phyloP scores from a whole-genome alignment of 768 basidiomycete genomes.

The Rhodosporidiobolus sp. region DNA sequence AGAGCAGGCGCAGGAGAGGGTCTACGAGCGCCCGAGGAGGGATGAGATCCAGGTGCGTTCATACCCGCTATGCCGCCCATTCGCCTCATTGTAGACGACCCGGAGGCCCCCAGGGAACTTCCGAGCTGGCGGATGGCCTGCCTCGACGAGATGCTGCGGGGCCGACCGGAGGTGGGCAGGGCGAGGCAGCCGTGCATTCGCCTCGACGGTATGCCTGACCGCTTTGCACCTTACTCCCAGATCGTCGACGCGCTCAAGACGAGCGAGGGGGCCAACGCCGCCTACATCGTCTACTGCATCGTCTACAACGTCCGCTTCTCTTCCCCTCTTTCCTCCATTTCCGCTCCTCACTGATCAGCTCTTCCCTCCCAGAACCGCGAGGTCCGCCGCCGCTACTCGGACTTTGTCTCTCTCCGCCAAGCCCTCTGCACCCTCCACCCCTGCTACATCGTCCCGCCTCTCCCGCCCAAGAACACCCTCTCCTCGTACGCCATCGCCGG shows the following conservation, averaged over 20 bases:
- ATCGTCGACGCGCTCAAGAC: conserved; percentile 97
- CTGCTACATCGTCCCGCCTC: conserved; percentile 92
- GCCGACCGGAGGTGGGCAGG: too few relatives aligned
- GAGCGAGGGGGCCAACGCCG: conserved; percentile 74
- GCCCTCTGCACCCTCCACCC: conserved; percentile 85
- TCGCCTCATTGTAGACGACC: neutral
- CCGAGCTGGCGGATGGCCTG: too few relatives aligned
- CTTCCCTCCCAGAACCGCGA: conserved; percentile 61
- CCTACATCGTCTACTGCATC: conserved; percentile 94
- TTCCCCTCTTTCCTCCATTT: neutral
- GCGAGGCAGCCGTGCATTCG: too few relatives aligned
- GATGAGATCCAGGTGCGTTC: conserved; percentile 31
- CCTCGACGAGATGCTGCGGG: too few relatives aligned
- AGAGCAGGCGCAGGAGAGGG: conserved; percentile 5
- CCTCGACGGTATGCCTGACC: too few relatives aligned
- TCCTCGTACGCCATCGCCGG: conserved; percentile 97
- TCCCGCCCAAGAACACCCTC: conserved; percentile 92
- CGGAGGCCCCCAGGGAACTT: too few relatives aligned
- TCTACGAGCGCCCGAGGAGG: conserved; percentile 6
- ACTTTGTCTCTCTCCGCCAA: conserved; percentile 87
- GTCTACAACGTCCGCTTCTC: conserved; percentile 61
- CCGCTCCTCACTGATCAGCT: neutral
- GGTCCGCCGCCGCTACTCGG: conserved; percentile 87
- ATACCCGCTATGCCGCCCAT: too few relatives aligned
- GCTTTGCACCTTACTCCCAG: too few relatives aligned